These are phyloP conservation scores for Trypethelium eluteriae DNA, from an alignment of 495 filamentous ascomycete genomes.

Conservation along the genomic window DNA sequence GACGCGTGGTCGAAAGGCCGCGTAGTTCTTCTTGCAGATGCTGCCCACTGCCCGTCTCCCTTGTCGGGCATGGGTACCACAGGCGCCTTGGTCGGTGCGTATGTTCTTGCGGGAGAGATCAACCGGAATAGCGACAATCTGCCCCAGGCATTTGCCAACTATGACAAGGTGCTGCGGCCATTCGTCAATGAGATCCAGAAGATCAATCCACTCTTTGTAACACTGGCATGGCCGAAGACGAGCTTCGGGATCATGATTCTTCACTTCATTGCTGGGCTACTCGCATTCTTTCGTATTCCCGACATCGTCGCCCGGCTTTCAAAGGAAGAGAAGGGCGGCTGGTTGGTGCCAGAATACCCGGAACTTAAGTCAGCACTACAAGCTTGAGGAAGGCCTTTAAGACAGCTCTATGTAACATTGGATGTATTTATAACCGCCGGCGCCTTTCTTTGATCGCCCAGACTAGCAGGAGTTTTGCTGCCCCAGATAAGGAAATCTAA, in stretches of 20 bases:
- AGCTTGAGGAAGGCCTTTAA: too few relatives aligned
- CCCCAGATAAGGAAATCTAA: too few relatives aligned
- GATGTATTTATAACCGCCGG: too few relatives aligned
- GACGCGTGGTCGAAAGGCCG: slow-evolving; percentile 23
- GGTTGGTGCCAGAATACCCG: slow-evolving; percentile 2
- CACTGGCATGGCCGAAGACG: slow-evolving; percentile 23
- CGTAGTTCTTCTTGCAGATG: slow-evolving; percentile 31
- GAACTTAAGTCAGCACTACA: neutral
- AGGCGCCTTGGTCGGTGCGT: slow-evolving; percentile 27
- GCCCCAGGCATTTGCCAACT: slow-evolving; percentile 5
- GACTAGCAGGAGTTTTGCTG: too few relatives aligned
- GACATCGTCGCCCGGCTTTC: neutral
- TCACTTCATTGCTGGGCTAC: slow-evolving; percentile 21
- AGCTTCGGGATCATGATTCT: slow-evolving; percentile 28
- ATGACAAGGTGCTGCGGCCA: slow-evolving; percentile 13
- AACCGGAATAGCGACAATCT: slow-evolving; percentile 15
- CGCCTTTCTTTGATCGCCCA: too few relatives aligned
- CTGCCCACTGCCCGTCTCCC: slow-evolving; percentile 25
- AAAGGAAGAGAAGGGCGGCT: slow-evolving; percentile 5
- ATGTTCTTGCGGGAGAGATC: slow-evolving; percentile 33
- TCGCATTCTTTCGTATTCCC: neutral
- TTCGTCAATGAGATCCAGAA: slow-evolving; percentile 28
- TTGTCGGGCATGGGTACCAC: slow-evolving; percentile 31
- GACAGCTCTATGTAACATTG: too few relatives aligned
- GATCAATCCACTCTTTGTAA: slow-evolving; percentile 20